A percentile compares a stretch with the other conserved stretches of the same genome.
Conservation (phyloP, 192 early-diverging fungal genomes). For the Coemansia biformis region DNA sequence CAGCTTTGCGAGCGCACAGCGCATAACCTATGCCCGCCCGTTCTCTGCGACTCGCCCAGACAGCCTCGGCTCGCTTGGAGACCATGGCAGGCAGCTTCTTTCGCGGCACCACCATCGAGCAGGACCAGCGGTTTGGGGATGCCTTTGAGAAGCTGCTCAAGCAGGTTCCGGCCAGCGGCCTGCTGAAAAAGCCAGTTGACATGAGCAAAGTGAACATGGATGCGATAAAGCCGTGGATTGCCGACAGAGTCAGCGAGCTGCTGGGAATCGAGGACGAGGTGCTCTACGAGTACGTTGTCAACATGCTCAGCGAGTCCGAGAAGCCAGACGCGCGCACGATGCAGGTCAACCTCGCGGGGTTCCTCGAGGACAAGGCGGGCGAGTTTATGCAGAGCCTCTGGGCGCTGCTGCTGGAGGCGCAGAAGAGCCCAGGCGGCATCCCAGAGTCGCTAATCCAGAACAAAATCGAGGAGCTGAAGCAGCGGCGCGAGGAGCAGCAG, state of each 20-base stretch:
- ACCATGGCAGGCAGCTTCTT: slow-evolving; percentile 37
- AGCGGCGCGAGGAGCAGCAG: slow-evolving; percentile 32
- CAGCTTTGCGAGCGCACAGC: too few relatives aligned
- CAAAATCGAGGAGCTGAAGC: slow-evolving; percentile 76
- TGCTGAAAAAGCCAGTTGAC: slow-evolving; percentile 49
- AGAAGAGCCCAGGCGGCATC: slow-evolving; percentile 73
- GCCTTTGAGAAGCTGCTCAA: slow-evolving; percentile 23
- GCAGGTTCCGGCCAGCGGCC: slow-evolving; percentile 18
- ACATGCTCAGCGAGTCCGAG: slow-evolving; percentile 70
- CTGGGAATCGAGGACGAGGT: slow-evolving; percentile 95
- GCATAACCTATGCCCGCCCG: too few relatives aligned
- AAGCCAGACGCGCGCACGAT: slow-evolving; percentile 80
- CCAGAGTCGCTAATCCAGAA: slow-evolving; percentile 77
- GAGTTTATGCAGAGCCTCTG: slow-evolving; percentile 85
- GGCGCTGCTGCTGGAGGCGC: slow-evolving; percentile 86
- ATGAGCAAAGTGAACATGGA: slow-evolving; percentile 83
- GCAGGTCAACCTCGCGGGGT: slow-evolving; percentile 94
- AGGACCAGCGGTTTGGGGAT: slow-evolving; percentile 47
- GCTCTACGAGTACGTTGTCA: slow-evolving; percentile 78
- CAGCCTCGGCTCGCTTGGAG: too few relatives aligned
- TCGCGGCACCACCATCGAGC: slow-evolving; percentile 37
- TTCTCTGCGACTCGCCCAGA: too few relatives aligned
- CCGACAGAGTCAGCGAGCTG: slow-evolving; percentile 60
- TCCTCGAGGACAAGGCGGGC: slow-evolving; percentile 76
- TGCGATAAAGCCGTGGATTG: slow-evolving; percentile 87